Evolutionary conservation across 164 flowering plant species (phyloP).

Genomic region (Chimonanthus salicifolius): DNA sequence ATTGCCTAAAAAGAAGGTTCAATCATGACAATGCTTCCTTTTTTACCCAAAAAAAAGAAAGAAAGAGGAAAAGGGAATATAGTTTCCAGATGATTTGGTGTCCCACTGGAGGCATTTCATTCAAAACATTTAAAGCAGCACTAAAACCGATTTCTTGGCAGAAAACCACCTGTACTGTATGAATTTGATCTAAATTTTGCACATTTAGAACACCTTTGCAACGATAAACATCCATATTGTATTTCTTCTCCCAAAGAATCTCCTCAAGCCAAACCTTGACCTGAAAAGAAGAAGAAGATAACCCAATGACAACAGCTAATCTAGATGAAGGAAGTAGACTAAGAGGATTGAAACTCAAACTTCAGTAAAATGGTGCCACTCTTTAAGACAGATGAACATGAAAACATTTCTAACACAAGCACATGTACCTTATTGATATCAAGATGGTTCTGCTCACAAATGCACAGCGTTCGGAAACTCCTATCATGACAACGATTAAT

Average conservation of each 20-base stretch:
- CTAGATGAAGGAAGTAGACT: not conserved
- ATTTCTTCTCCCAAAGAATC: slow-evolving; percentile 92
- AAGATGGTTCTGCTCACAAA: slow-evolving; percentile 42
- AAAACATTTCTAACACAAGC: not conserved
- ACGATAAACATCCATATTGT: slow-evolving; percentile 82
- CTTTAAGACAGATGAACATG: not conserved
- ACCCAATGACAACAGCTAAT: not conserved
- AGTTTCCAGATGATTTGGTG: not conserved
- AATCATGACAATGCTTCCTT: no score
- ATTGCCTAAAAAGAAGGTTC: no score
- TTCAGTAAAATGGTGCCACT: not conserved
- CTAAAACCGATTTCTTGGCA: not conserved
- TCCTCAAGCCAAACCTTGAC: slow-evolving; percentile 87
- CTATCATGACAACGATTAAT: slow-evolving; percentile 55
- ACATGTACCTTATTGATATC: slow-evolving; percentile 67
- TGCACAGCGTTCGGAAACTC: slow-evolving; percentile 71
- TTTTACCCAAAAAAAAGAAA: not conserved
- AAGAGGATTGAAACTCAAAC: no score
- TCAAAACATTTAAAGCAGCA: not conserved
- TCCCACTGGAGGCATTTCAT: not conserved
- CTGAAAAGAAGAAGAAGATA: slow-evolving; percentile 23
- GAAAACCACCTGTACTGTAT: slow-evolving; percentile 68
- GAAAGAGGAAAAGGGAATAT: not conserved
- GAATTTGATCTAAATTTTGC: slow-evolving; percentile 60
- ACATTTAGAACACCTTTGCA: slow-evolving; percentile 78